Evolutionary conservation across 257 asterid species (phyloP).

Genomic region (Nicotiana paniculata): DNA sequence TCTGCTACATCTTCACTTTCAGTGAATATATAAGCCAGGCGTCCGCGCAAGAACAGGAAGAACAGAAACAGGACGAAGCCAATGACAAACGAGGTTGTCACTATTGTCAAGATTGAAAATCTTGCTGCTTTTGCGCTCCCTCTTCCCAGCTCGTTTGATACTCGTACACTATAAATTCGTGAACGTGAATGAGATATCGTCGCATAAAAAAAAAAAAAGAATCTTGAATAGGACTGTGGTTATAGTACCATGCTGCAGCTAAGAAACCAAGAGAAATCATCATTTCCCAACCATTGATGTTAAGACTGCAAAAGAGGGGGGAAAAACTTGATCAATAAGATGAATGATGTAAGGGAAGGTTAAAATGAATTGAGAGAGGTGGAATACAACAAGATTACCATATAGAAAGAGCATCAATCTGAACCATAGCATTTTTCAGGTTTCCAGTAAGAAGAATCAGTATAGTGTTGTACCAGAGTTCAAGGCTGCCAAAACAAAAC

Average conservation of each 20-base stretch:
- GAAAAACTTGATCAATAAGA: neutral
- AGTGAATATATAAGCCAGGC: slow-evolving; percentile 55
- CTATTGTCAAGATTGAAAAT: slow-evolving; percentile 36
- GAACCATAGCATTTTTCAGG: slow-evolving; percentile 52
- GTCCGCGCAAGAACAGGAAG: slow-evolving; percentile 46
- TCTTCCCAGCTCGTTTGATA: slow-evolving; percentile 63
- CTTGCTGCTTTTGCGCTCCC: slow-evolving; percentile 53
- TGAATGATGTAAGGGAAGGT: neutral
- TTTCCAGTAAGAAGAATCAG: slow-evolving; percentile 61
- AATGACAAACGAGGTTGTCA: slow-evolving; percentile 33
- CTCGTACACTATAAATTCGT: slow-evolving; percentile 45
- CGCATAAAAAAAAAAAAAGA: neutral
- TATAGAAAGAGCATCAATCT: slow-evolving; percentile 58
- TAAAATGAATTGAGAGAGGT: neutral
- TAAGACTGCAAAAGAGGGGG: slow-evolving; percentile 36
- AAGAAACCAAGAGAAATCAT: slow-evolving; percentile 69
- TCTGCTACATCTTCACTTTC: slow-evolving; percentile 33
- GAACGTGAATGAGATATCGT: neutral
- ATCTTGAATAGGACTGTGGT: neutral
- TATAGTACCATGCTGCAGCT: slow-evolving; percentile 57
- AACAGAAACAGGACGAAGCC: slow-evolving; percentile 40
- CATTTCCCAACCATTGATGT: slow-evolving; percentile 74
- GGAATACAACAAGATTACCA: slow-evolving; percentile 31
- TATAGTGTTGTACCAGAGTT: slow-evolving; percentile 66
- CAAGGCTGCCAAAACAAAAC: slow-evolving; percentile 31